Conservation (phyloP, 1,284 basidiomycete species). For the Marasmius tenuissimus region DNA sequence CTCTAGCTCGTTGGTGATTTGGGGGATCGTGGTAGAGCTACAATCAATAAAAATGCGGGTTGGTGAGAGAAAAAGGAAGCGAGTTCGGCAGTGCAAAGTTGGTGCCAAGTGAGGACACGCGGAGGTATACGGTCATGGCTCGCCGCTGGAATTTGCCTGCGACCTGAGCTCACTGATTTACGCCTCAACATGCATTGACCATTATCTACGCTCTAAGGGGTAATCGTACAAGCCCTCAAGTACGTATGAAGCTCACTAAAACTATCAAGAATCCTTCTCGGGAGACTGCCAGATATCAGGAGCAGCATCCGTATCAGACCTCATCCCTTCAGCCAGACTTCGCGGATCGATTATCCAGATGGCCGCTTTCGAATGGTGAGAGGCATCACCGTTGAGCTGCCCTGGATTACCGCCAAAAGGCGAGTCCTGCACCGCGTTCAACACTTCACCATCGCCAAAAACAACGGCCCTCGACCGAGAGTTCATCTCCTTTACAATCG, state of each 20-base stretch:
- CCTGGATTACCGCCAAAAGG: background rate
- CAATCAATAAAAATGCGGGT: background rate
- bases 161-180: no score
- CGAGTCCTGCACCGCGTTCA: slow-evolving; percentile 14
- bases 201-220: no score
- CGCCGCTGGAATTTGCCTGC: no score
- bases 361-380: slow-evolving; percentile 39
- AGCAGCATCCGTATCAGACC: slow-evolving; percentile 30
- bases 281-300: background rate
- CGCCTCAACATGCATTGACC: no score
- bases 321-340: slow-evolving; percentile 74
- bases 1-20: no score
- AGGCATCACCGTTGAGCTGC: background rate
- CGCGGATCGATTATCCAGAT: slow-evolving; percentile 76
- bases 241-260: no score
- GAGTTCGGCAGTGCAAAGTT: no score
- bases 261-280: background rate
- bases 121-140: no score
- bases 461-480: slow-evolving; percentile 13
- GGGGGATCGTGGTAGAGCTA: background rate
- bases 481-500: slow-evolving; percentile 63
- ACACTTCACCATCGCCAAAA: slow-evolving; percentile 19
- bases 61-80: background rate
- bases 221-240: no score
- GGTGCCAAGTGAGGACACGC: no score